Base-by-base conservation (phyloP, 176 grass and related monocot species). In the Melocanna baccifera region DNA sequence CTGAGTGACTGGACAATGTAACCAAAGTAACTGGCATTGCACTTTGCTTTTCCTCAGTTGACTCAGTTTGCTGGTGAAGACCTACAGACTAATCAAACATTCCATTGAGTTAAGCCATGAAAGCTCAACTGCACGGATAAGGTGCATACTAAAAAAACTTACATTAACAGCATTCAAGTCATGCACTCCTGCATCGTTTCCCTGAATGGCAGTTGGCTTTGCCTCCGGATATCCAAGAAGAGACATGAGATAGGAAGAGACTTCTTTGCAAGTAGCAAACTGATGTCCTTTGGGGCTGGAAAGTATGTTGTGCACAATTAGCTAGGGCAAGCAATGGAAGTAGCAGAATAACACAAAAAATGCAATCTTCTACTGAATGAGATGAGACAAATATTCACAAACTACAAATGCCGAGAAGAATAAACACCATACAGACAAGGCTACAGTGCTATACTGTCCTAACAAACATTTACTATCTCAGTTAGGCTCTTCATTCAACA, bases 281-380 rank as follows among this genome's bases (percentile, higher is more conserved):
- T 99, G 97, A 87, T 89, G 90, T 82, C 97, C 93, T 25, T 91
- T 92, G 70, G 97, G 93, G 90, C 97, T 99, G 84, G 74, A 81
- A 92, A 91, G 68, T 67, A 75, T 48, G 43, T 45, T 42, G 78
- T 29, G 66, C 6, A 69, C 16, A 86, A 63, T 91, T 84, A 87
- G 51, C 19, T 48, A 62, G 40, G 20, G 25, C 5, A 77, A 86
- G 73, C 6, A 82, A 76, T 42, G 48, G 34, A 14, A 32, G 46
- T 67, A 62, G 32, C 18, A 85, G 78, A 76, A 40, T 56, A 25
- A 46, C 12, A 68, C 57, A 58, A 58, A 46, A 82, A 67, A 75
- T 11, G 9, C 4, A 36, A 85, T 68, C 40, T 41, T 12, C 53
- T 52, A 47, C 22, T 4, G 16, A 73, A 86, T 59, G 23, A 70